A percentile compares a stretch with the other conserved stretches of the same genome.
Evolutionary conservation across 805 yeast species (phyloP).

Genomic region (Metschnikowia lachancei): DNA sequence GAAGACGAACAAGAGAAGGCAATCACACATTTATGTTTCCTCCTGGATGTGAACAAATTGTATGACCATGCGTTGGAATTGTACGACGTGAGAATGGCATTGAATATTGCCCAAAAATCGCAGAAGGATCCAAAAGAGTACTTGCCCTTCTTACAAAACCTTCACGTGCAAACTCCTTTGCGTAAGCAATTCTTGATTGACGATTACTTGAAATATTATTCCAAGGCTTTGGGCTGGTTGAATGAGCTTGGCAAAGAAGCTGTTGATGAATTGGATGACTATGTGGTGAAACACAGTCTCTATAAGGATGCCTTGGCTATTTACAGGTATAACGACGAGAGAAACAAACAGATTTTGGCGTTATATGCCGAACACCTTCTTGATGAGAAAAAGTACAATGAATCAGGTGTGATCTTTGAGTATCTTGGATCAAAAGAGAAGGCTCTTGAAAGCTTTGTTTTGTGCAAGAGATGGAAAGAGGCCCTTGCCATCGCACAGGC

Average conservation of each 20-base stretch:
- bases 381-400: slow-evolving; percentile 56
- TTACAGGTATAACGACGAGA: slow-evolving; percentile 53
- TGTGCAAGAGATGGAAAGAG: slow-evolving; percentile 80
- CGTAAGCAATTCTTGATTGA: slow-evolving; percentile 78
- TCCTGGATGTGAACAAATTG: slow-evolving; percentile 82
- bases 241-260: slow-evolving; percentile 43
- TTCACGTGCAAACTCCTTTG: slow-evolving; percentile 63
- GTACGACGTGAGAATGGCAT: slow-evolving; percentile 77
- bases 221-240: slow-evolving; percentile 68
- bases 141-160: slow-evolving; percentile 80
- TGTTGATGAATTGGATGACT: slow-evolving; percentile 58
- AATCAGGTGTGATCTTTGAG: slow-evolving; percentile 80
- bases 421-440: slow-evolving; percentile 50
- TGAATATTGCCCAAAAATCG: slow-evolving; percentile 89
- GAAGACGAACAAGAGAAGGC: slow-evolving; percentile 51
- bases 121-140: slow-evolving; percentile 98
- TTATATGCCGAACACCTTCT: slow-evolving; percentile 63
- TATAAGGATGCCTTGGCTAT: slow-evolving; percentile 66
- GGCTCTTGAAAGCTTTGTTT: slow-evolving; percentile 69
- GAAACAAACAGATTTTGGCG: slow-evolving; percentile 53
- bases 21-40: slow-evolving; percentile 81
- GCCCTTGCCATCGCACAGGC: slow-evolving; percentile 63
- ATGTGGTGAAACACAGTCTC: slow-evolving; percentile 65
- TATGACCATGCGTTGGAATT: slow-evolving; percentile 78
- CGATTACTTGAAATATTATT: slow-evolving; percentile 63